These are phyloP conservation scores for Aschersonia sp. DNA, from an alignment of 2,329 filamentous ascomycete genomes.

Conservation along the genomic window DNA sequence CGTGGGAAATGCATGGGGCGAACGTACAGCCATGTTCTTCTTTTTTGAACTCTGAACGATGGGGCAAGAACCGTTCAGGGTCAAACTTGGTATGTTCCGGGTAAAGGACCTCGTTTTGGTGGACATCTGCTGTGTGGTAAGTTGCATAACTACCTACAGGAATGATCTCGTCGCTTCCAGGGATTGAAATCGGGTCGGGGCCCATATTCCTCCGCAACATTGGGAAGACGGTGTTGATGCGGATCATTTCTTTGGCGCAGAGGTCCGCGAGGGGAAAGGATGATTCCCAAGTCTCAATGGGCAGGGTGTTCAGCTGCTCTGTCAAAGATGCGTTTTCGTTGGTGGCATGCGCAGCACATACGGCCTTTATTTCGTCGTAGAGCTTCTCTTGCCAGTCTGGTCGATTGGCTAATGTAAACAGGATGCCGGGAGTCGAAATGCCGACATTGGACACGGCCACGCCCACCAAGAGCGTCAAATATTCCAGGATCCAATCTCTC, in stretches of 20 bases:
- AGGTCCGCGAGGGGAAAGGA: slow-evolving; percentile 6
- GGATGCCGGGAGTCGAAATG: not conserved
- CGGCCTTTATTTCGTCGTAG: not conserved
- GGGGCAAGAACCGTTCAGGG: slow-evolving; percentile 7
- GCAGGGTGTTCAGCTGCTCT: slow-evolving; percentile 4
- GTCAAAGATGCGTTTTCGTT: slow-evolving; percentile 1
- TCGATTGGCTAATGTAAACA: not conserved
- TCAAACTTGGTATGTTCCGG: slow-evolving; percentile 8
- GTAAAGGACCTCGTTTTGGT: slow-evolving; percentile 10
- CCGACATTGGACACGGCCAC: not conserved
- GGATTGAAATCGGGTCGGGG: not conserved
- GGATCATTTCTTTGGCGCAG: slow-evolving; percentile 7
- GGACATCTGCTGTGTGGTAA: slow-evolving; percentile 10
- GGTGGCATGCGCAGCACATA: not conserved
- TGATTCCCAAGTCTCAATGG: slow-evolving; percentile 6
- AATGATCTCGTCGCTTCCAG: slow-evolving; percentile 8
- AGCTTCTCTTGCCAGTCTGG: slow-evolving; percentile 1
- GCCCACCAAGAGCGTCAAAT: not conserved
- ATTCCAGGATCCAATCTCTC: not conserved
- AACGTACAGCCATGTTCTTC: slow-evolving; percentile 3
- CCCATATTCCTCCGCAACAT: not conserved
- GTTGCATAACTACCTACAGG: slow-evolving; percentile 8
- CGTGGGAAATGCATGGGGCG: too few species aligned
- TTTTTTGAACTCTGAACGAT: not conserved
- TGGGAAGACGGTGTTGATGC: slow-evolving; percentile 7